phyloP scores from a whole-genome alignment of 768 basidiomycete genomes.

The Suillus subluteus region DNA sequence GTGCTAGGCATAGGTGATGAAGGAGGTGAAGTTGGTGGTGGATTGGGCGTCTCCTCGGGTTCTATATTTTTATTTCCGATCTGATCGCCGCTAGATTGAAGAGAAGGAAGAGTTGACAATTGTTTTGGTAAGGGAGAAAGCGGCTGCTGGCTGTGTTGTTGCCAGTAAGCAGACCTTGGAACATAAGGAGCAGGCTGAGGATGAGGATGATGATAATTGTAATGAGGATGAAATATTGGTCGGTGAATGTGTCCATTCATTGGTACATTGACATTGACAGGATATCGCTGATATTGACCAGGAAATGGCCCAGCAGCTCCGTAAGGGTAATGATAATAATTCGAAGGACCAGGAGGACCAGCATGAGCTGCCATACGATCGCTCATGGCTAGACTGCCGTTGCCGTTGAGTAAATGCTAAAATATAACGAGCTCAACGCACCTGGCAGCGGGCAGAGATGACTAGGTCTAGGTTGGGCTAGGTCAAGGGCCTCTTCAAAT shows the following conservation, averaged over 20 bases:
- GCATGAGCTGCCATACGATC: background rate
- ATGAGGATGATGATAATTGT: constrained; percentile 38
- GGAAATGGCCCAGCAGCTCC: constrained; percentile 20
- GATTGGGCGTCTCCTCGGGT: constrained; percentile 25
- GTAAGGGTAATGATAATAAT: constrained; percentile 22
- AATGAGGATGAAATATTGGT: constrained; percentile 41
- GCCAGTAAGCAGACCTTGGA: constrained; percentile 24
- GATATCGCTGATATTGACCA: constrained; percentile 39
- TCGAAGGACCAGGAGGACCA: constrained; percentile 28
- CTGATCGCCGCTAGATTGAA: constrained; percentile 15
- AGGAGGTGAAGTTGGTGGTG: constrained; percentile 14
- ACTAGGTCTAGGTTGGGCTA: background rate
- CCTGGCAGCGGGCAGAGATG: background rate
- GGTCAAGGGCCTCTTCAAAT: constrained; percentile 12
- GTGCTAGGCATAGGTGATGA: background rate
- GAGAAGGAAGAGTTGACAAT: constrained; percentile 50
- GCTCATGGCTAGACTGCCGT: background rate
- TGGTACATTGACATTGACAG: constrained; percentile 31
- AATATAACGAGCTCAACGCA: constrained; percentile 6
- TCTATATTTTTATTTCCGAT: constrained; percentile 8
- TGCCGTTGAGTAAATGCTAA: background rate
- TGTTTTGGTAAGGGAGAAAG: constrained; percentile 69
- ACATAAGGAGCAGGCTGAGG: constrained; percentile 28
- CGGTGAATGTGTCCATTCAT: constrained; percentile 41
- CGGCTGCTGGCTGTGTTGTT: constrained; percentile 40